A percentile compares a stretch with the other conserved stretches of the same genome.
Conservation (phyloP, 108 stramenopile genomes). For the Cyclostephanos invisitatus region DNA sequence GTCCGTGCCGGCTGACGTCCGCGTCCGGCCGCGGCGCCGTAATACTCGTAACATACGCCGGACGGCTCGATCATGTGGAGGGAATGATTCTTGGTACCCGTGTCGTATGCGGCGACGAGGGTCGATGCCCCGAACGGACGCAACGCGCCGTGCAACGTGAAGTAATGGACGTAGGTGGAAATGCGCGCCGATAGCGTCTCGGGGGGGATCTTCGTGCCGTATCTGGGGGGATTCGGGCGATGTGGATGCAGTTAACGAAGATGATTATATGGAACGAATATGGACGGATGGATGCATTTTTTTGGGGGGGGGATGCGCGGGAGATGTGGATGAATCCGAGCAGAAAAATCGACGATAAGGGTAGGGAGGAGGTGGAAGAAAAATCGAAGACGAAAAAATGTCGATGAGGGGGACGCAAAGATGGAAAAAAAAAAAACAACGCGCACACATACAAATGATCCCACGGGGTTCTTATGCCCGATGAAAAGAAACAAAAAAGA, state of each 20-base stretch:
- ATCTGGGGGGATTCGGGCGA: too few species aligned
- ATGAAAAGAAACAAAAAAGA: constrained; percentile 9
- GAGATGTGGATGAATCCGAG: too few species aligned
- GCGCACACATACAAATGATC: too few species aligned
- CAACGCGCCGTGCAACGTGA: constrained; percentile 94
- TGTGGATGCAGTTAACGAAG: too few species aligned
- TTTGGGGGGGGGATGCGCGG: too few species aligned
- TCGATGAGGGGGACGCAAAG: too few species aligned
- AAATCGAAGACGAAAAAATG: not conserved
- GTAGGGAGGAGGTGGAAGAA: too few species aligned
- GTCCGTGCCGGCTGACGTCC: constrained; percentile 98
- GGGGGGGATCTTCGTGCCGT: constrained; percentile 84
- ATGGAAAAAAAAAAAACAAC: not conserved
- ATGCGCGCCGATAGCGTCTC: constrained; percentile 85
- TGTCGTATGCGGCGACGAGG: constrained; percentile 91
- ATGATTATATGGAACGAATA: too few species aligned
- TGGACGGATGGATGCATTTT: too few species aligned
- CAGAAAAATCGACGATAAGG: too few species aligned
- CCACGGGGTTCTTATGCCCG: too few species aligned
- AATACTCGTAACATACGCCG: constrained; percentile 89
- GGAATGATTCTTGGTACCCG: constrained; percentile 71
- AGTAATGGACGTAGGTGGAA: constrained; percentile 95
- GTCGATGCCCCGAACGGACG: constrained; percentile 95
- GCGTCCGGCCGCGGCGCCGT: constrained; percentile 95
- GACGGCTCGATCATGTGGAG: constrained; percentile 96